Evolutionary conservation across 1,284 basidiomycete genomes (phyloP), one percentile per base, ranked within the genome.

Genomic region (Cryptococcus depauperatus): DNA sequence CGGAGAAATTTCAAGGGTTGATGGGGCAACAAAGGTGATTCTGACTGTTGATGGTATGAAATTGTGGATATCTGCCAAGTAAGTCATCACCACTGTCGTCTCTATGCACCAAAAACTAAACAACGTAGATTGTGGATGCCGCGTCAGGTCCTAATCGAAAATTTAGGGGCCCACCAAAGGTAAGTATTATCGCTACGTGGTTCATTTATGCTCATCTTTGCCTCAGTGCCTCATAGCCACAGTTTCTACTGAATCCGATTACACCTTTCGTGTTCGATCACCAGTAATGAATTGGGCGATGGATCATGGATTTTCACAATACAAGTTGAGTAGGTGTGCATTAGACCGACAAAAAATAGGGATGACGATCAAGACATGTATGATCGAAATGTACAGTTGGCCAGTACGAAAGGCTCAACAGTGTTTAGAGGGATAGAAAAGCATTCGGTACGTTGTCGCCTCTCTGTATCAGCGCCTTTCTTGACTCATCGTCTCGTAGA

Each of bases 1-100:
- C 69, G 68, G 68, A 45, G 66, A 32, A 65, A 70, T 35, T 70
- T 55, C 33, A 37, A 35, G 23, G 67, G 67, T 4, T 35, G 43
- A 8, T 70, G 58, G 57, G 68, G 68, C 2, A 69, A 70, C 43
- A 52, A 35, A 29, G 68, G 62, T n/a, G 52, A 60, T 8, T 46
- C 41, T 0, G 47, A 53, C 38, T 70, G 68, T 49, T 67, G 64
- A 61, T 70, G 65, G 64, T 53, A 57, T 32, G 30, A 49, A 6
- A 26, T 64, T 3, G 55, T 61, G 3, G 54, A 51, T 4, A 59
- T 58, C 39, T 70, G 67, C 41, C 66, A 70, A 52, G 55, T 66
- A 19, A 40, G 56, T 37, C 32, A n/a, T n/a, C n/a, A n/a, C n/a
- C n/a, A n/a, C n/a, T n/a, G n/a, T n/a, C n/a, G n/a, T n/a, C n/a